Evolutionary conservation across 352 stramenopile genomes (phyloP), one percentile per base, ranked within the genome.

Genomic region (Pythium rhizo-oryzae): DNA sequence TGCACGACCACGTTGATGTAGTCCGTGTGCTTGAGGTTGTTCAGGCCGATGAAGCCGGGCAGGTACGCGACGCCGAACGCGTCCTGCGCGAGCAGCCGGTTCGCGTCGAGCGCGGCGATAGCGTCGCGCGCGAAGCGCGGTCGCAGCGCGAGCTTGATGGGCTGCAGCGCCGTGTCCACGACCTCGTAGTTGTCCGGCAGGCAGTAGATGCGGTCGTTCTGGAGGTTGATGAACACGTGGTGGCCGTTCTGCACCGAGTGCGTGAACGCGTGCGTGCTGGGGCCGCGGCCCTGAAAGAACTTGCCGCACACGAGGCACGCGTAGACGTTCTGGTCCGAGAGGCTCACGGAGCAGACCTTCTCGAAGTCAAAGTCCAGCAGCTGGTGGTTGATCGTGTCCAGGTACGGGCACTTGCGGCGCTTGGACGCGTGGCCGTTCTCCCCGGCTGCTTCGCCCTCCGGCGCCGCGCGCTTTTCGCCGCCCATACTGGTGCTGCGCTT

Each of bases 361-460:
- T 99, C 96, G 62, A 99, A 99, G 82, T 99, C 98, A 78, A 99
- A 99, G 77, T 99, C 97, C 44, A 99, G 84, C 55, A 98, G 70
- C 57, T 98, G 91, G 67, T 98, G 92, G 75, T 99, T 96, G 60
- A 99, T 94, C 13, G 97, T 99, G 84, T 99, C 97, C 41, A 99
- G 80, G 77, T 99, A 99, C 54, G 98, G 98, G 74, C 98, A 99
- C 74, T 97, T 97, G 70, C 86, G 87, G 51, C 88, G 86, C 76
- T 93, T 96, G 47, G 65, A 58, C 28, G 30, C 44, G 19, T 28
- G 51, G 24, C 49, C 33, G 52, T 58, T 51, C 21, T 63, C 67
- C 25, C 69, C 54, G 18, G 25, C 60, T 13, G 52, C 59, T 23
- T 63, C 59, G 2, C 28, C 28, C 28, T 33, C 28, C 28, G 28